Base-by-base conservation (phyloP, 1,139 yeast species). In the Yamadazyma friedrichii region DNA sequence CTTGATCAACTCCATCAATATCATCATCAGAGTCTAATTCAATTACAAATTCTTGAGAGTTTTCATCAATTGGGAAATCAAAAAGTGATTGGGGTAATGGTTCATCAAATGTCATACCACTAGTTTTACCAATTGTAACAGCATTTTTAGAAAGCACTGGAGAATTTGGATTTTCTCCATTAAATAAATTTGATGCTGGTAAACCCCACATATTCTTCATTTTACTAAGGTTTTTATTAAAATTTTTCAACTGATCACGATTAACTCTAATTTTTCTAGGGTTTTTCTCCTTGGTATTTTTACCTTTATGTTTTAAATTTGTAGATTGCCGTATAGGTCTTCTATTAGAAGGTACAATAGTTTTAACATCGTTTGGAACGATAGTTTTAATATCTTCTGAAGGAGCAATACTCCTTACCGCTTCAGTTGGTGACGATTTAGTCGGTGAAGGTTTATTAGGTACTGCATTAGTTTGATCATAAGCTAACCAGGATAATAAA, bases 401-500 rank as follows among this genome's bases (percentile, higher is more conserved):
- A 13, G 38, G 24, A 13, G 20, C 35, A 32, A 34, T 20, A 33
- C 35, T 12, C 20, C 4, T 17, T 11, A 15, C 13, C 16, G 15
- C 33, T 10, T 8, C 12, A 24, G 15, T 9, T 24, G 24, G 6
- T 10, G 20, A 12, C 10, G 41, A 11, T n/a, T 24, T 12, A 10
- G 34, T 28, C 4, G 33, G n/a, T 32, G 17, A 30, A 8, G 27
- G 29, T 28, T 20, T 20, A 20, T 20, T 27, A 16, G 39, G 36
- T n/a, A 26, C 12, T 13, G 28, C 35, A 28, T 28, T 30, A 1
- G 45, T 42, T 31, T 50, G 54, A 9, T 64, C 59, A 42, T 66
- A 67, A 1, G 59, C 65, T 4, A 69, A 44, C 70, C 71, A 67
- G 11, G 72, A 64, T 25, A 69, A 56, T 9, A 67, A 38, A 42